Conservation (phyloP, 1,139 yeast species). For the Suhomyces taliae region DNA sequence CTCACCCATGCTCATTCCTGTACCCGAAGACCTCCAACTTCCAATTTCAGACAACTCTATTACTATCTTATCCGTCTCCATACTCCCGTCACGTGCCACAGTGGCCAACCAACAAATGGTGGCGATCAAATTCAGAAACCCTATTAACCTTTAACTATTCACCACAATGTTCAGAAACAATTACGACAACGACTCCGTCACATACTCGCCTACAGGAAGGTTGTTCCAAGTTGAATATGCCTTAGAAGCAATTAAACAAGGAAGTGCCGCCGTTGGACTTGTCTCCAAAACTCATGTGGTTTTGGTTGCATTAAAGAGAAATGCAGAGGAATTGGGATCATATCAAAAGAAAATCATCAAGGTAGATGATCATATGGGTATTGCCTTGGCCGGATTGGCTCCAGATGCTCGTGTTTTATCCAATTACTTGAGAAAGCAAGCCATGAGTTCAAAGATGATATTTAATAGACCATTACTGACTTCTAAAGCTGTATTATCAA, state of each 20-base stretch:
- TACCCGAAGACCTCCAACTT: too few species aligned
- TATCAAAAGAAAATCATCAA: constrained; percentile 92
- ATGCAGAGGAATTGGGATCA: constrained; percentile 95
- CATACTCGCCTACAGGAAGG: constrained; percentile 96
- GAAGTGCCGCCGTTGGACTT: constrained; percentile 94
- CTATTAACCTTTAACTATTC: not conserved
- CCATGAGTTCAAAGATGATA: constrained; percentile 83
- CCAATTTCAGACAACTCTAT: too few species aligned
- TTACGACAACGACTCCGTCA: constrained; percentile 96
- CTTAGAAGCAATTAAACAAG: constrained; percentile 95
- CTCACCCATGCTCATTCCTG: too few species aligned
- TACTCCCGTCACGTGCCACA: not conserved
- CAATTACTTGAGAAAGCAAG: constrained; percentile 86
- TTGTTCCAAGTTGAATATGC: constrained; percentile 96
- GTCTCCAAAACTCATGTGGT: constrained; percentile 86
- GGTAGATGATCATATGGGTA: constrained; percentile 90
- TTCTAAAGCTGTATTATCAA: constrained; percentile 76
- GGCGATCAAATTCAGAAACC: constrained; percentile 5
- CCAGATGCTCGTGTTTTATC: constrained; percentile 96
- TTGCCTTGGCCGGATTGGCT: constrained; percentile 95
- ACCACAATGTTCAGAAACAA: constrained; percentile 81
- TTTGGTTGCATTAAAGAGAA: constrained; percentile 88
- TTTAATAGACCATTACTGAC: constrained; percentile 88
- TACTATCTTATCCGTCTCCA: not conserved
- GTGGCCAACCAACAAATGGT: constrained; percentile 2